phyloP scores from a whole-genome alignment of 768 basidiomycete species.

The Suillus fuscotomentosus region DNA sequence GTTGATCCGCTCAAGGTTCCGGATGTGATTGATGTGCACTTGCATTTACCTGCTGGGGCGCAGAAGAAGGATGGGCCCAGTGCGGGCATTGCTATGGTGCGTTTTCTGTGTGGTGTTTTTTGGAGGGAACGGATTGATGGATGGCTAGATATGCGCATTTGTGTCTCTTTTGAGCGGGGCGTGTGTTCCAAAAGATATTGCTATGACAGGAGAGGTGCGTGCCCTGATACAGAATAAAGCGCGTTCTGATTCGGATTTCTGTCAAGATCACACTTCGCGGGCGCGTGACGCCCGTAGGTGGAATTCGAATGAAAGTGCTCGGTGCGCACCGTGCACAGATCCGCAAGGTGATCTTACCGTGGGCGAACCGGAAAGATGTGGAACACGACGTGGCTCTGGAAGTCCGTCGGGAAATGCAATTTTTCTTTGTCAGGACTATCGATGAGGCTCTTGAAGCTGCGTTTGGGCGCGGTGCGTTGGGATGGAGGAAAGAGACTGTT shows the following conservation, averaged over 20 bases:
- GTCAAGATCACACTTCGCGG: constrained; percentile 77
- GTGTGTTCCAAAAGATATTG: constrained; percentile 67
- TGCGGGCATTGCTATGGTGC: constrained; percentile 86
- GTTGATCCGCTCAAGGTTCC: constrained; percentile 77
- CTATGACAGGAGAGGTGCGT: constrained; percentile 87
- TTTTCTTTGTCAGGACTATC: constrained; percentile 78
- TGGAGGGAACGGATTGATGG: neutral
- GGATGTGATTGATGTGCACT: constrained; percentile 76
- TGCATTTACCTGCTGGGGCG: constrained; percentile 87
- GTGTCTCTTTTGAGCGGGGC: constrained; percentile 81
- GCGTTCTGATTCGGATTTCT: neutral
- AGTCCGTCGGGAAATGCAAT: constrained; percentile 71
- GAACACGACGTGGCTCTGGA: constrained; percentile 80
- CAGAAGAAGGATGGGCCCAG: constrained; percentile 94
- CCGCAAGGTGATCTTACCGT: constrained; percentile 80
- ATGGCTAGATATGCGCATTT: constrained; percentile 70
- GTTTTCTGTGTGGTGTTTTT: neutral
- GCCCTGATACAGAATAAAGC: neutral
- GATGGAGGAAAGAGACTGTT: constrained; percentile 57
- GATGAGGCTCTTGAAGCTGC: constrained; percentile 81
- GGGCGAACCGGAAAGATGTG: constrained; percentile 84
- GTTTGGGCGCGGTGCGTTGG: constrained; percentile 68
- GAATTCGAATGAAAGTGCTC: constrained; percentile 89
- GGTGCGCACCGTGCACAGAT: constrained; percentile 88
- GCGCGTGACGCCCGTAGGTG: constrained; percentile 80